phyloP scores from a whole-genome alignment of 1,284 basidiomycete genomes.

The Coniophora puteana region DNA sequence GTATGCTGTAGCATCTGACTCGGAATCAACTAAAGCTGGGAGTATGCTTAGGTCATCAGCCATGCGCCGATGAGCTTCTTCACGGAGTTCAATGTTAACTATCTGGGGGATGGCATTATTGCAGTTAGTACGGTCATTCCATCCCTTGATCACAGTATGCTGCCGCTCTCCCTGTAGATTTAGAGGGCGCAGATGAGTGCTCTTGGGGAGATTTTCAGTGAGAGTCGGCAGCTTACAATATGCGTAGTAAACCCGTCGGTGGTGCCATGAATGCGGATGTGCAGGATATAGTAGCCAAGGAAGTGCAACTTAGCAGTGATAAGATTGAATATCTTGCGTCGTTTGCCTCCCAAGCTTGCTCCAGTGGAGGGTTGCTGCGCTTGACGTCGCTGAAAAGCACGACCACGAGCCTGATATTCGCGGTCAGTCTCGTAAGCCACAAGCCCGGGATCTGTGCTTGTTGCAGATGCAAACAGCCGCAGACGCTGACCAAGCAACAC shows the following conservation, averaged over 20 bases:
- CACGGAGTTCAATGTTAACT: conserved; percentile 11
- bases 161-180: conserved; percentile 26
- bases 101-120: conserved; percentile 13
- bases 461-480: conserved; percentile 1
- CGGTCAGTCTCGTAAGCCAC: conserved; percentile 1
- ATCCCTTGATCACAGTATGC: conserved; percentile 17
- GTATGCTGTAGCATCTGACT: not conserved
- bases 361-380: not conserved
- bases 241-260: conserved; percentile 13
- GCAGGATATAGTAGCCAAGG: conserved; percentile 13
- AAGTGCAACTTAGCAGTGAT: conserved; percentile 17
- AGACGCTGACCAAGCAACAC: conserved; percentile 5
- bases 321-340: conserved; percentile 13
- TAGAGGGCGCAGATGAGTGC: too few species aligned
- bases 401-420: not conserved
- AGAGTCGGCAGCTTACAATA: conserved; percentile 15
- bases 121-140: conserved; percentile 16
- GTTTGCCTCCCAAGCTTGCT: not conserved
- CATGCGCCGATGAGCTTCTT: conserved; percentile 4
- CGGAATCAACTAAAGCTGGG: not conserved
- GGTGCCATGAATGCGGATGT: conserved; percentile 16
- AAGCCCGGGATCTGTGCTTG: too few species aligned
- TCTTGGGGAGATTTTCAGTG: too few species aligned
- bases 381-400: not conserved
- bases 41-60: not conserved